Evolutionary conservation across 306 rosid genomes (phyloP).

Genomic region (Ormosia emarginata): DNA sequence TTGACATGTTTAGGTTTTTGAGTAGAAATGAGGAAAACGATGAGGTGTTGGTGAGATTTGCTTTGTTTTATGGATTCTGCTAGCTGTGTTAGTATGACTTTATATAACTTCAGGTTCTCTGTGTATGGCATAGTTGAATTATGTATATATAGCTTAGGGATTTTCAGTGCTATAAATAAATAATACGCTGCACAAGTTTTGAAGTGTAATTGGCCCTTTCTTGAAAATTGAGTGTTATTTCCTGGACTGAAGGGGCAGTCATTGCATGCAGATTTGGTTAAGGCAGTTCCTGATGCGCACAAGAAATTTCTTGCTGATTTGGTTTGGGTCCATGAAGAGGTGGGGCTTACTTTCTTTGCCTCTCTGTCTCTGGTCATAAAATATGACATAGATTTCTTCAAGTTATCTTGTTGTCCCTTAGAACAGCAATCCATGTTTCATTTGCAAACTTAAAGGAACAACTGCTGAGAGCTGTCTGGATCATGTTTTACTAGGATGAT

Average conservation of each 20-base stretch:
- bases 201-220: neutral
- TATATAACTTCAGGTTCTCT: neutral
- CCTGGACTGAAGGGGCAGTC: conserved; percentile 8
- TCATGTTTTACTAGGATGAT: conserved; percentile 56
- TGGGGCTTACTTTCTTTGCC: conserved; percentile 25
- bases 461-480: conserved; percentile 16
- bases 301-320: conserved; percentile 81
- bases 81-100: neutral
- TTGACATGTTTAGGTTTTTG: too few relatives aligned
- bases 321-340: conserved; percentile 98
- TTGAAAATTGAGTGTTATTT: neutral
- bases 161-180: neutral
- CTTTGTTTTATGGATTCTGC: neutral
- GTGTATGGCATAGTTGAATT: neutral
- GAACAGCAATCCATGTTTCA: conserved; percentile 2
- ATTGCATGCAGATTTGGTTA: conserved; percentile 68
- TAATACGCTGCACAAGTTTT: neutral
- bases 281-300: conserved; percentile 89
- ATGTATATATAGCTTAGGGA: neutral
- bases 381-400: neutral
- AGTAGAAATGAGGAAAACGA: neutral
- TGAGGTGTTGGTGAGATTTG: neutral
- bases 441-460: conserved; percentile 16
- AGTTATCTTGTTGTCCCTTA: neutral
- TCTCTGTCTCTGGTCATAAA: neutral